A percentile compares a stretch with the other conserved stretches of the same genome.
These are phyloP conservation scores for Trichoderma koningii DNA, from an alignment of 2,329 filamentous ascomycete genomes.

Conservation along the genomic window DNA sequence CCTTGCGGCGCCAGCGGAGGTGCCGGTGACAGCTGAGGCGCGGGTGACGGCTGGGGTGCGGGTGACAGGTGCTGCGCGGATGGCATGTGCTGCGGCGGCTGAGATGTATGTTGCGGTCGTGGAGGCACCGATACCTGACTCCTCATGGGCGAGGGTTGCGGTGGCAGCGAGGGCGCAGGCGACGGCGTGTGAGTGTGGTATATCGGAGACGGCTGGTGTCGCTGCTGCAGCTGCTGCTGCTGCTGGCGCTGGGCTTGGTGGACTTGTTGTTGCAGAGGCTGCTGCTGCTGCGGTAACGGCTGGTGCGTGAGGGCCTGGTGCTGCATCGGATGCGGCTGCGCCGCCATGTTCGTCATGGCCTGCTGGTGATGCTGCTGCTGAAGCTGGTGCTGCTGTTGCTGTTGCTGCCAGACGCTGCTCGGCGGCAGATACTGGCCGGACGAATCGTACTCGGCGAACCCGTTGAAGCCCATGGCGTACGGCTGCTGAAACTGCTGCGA, in stretches of 20 bases:
- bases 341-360: slow-evolving; percentile 16
- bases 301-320: slow-evolving; percentile 35
- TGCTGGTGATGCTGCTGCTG: slow-evolving; percentile 27
- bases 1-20: slow-evolving; percentile 22
- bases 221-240: slow-evolving; percentile 32
- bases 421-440: slow-evolving; percentile 23
- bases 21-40: slow-evolving; percentile 9
- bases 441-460: slow-evolving; percentile 22
- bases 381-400: slow-evolving; percentile 7
- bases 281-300: slow-evolving; percentile 40
- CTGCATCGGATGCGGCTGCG: slow-evolving; percentile 31
- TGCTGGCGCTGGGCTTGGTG: slow-evolving; percentile 39
- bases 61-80: slow-evolving; percentile 15
- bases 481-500: slow-evolving; percentile 33
- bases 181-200: slow-evolving; percentile 25
- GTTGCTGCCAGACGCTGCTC: slow-evolving; percentile 26
- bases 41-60: neutral
- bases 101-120: slow-evolving; percentile 29
- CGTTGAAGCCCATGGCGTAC: slow-evolving; percentile 25
- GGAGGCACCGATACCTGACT: slow-evolving; percentile 20
- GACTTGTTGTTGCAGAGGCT: slow-evolving; percentile 28
- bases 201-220: slow-evolving; percentile 38
- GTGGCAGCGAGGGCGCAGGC: slow-evolving; percentile 33
- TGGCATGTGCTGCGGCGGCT: slow-evolving; percentile 18
- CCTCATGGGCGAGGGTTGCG: slow-evolving; percentile 29